These are phyloP conservation scores for Populus alba DNA, from an alignment of 345 rosid genomes.

Conservation along the genomic window DNA sequence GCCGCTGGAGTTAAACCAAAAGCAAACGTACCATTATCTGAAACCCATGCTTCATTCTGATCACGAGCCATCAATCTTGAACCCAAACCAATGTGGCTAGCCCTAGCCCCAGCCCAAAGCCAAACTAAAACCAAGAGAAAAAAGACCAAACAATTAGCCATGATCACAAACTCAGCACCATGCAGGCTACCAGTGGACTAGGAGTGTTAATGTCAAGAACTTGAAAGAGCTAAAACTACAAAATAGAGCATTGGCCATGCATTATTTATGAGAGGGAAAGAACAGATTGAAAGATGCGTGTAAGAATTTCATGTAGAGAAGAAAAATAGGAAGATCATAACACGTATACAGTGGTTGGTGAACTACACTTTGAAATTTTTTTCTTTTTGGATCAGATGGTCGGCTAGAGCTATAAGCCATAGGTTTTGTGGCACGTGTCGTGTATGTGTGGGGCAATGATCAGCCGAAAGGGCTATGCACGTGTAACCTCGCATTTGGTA, in stretches of 20 bases:
- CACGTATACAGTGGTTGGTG: slow-evolving; percentile 59
- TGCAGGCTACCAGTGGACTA: background rate
- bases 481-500: background rate
- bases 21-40: slow-evolving; percentile 71
- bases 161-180: background rate
- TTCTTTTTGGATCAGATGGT: slow-evolving; percentile 21
- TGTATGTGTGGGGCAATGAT: background rate
- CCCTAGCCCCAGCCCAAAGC: slow-evolving; percentile 25
- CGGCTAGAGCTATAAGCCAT: slow-evolving; percentile 25
- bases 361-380: slow-evolving; percentile 62
- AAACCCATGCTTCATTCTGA: slow-evolving; percentile 50
- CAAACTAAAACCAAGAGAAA: slow-evolving; percentile 17
- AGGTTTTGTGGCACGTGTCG: background rate
- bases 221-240: slow-evolving; percentile 7
- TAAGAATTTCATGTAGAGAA: slow-evolving; percentile 11
- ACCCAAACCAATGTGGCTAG: slow-evolving; percentile 47
- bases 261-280: background rate
- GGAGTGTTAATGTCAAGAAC: background rate
- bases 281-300: background rate
- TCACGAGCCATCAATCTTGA: slow-evolving; percentile 56
- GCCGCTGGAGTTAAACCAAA: slow-evolving; percentile 57
- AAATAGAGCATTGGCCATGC: background rate
- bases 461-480: background rate
- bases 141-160: slow-evolving; percentile 1
- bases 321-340: background rate